A percentile compares a stretch with the other conserved stretches of the same genome.
These are phyloP conservation scores for Cyclotella choctawhatcheeana DNA, from an alignment of 108 stramenopile species.

Conservation along the genomic window DNA sequence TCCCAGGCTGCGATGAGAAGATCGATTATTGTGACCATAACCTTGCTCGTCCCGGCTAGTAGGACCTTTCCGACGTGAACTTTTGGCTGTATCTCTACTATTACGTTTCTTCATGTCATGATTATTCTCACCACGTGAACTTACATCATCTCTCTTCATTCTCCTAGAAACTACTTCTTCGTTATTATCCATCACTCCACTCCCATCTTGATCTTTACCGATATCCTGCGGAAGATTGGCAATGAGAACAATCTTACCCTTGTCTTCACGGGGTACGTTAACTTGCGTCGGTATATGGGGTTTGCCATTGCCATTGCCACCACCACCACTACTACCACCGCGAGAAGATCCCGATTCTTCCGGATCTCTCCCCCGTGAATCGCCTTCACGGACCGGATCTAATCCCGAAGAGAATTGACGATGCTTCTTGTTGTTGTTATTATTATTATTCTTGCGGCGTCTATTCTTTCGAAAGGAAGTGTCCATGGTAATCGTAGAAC, in stretches of 20 bases:
- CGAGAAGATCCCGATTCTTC: background rate
- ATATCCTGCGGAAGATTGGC: slow-evolving; percentile 8
- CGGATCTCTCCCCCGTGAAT: slow-evolving; percentile 10
- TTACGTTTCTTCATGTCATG: background rate
- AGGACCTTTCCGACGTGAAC: background rate
- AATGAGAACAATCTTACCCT: slow-evolving; percentile 10
- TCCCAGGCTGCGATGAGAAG: background rate
- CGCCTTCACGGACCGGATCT: background rate
- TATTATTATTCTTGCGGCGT: too few relatives aligned
- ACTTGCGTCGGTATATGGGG: slow-evolving; percentile 2
- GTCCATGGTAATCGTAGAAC: slow-evolving; percentile 14
- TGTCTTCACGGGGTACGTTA: background rate
- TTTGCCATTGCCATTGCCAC: background rate
- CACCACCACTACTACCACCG: background rate
- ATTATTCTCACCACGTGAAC: background rate
- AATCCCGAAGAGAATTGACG: background rate
- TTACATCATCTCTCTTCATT: background rate
- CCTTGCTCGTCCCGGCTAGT: background rate
- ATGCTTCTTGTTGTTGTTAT: too few relatives aligned
- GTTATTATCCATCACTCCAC: background rate
- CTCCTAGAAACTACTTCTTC: background rate
- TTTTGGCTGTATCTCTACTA: background rate
- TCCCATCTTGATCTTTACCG: slow-evolving; percentile 5
- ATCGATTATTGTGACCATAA: background rate
- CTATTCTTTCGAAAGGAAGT: too few relatives aligned